Evolutionary conservation across 345 rosid genomes (phyloP).

Genomic region (Ailanthus altissimus): DNA sequence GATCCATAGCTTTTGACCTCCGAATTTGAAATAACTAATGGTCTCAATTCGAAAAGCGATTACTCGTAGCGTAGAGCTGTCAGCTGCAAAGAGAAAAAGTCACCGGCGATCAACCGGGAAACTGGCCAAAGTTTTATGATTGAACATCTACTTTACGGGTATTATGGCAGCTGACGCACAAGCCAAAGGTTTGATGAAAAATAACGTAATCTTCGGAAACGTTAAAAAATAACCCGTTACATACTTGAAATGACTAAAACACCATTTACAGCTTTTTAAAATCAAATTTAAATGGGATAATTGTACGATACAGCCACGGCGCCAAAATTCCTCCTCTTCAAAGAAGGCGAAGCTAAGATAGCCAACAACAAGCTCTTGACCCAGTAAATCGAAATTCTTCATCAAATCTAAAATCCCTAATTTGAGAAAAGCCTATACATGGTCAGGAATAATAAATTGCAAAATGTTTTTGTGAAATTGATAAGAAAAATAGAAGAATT

Average conservation of each 20-base stretch:
- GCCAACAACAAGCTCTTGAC: not conserved
- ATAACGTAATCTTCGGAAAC: not conserved
- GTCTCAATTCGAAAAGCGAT: not conserved
- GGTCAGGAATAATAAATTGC: not conserved
- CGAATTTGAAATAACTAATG: not conserved
- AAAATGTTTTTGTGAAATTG: not conserved
- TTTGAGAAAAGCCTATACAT: not conserved
- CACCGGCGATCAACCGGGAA: conserved; percentile 5
- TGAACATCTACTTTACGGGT: not conserved
- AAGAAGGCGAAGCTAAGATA: not conserved
- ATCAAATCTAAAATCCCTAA: not conserved
- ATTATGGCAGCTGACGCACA: not conserved
- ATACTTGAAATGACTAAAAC: not conserved
- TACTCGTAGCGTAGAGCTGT: not conserved
- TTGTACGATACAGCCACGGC: not conserved
- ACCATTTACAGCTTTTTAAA: not conserved
- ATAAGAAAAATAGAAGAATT: not conserved
- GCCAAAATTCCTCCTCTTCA: not conserved
- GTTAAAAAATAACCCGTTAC: not conserved
- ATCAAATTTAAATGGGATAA: too few relatives aligned
- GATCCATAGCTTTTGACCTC: conserved; percentile 50
- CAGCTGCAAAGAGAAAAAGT: too few relatives aligned
- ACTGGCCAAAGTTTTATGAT: not conserved
- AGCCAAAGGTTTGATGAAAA: not conserved
- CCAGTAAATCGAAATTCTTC: not conserved